Evolutionary conservation across 2,329 filamentous ascomycete genomes (phyloP).

Genomic region (Penicillium hordei): DNA sequence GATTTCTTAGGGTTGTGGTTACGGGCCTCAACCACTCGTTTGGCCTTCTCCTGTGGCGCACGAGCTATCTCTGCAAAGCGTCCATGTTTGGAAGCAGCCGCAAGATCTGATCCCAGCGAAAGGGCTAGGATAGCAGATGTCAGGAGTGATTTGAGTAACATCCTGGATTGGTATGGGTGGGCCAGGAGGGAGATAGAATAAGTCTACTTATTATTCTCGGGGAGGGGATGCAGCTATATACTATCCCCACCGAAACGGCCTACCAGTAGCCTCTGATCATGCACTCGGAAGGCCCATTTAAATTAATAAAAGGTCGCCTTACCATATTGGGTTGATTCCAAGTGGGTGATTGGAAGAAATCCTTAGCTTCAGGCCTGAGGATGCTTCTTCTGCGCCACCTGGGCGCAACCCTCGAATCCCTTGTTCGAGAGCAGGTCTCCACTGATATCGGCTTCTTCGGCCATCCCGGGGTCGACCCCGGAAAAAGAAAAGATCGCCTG

Average conservation of each 20-base stretch:
- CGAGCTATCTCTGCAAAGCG: constrained; percentile 29
- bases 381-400: constrained; percentile 15
- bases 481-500: constrained; percentile 10
- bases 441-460: constrained; percentile 14
- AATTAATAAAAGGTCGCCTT: background rate
- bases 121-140: constrained; percentile 25
- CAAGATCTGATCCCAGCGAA: constrained; percentile 22
- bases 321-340: background rate
- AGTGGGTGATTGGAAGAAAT: constrained; percentile 1
- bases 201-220: background rate
- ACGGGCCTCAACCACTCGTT: constrained; percentile 16
- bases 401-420: background rate
- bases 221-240: constrained; percentile 1
- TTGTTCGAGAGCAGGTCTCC: constrained; percentile 6
- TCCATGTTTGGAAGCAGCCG: constrained; percentile 25
- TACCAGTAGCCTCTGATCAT: background rate
- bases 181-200: background rate
- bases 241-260: background rate
- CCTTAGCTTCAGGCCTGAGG: background rate
- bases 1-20: constrained; percentile 10
- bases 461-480: constrained; percentile 6
- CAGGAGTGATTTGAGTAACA: constrained; percentile 30
- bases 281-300: background rate
- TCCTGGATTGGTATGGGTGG: constrained; percentile 9
- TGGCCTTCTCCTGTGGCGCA: constrained; percentile 24